Evolutionary conservation across 2,329 filamentous ascomycete genomes (phyloP), one percentile per base, ranked within the genome.

Genomic region (Xylaria sp.): DNA sequence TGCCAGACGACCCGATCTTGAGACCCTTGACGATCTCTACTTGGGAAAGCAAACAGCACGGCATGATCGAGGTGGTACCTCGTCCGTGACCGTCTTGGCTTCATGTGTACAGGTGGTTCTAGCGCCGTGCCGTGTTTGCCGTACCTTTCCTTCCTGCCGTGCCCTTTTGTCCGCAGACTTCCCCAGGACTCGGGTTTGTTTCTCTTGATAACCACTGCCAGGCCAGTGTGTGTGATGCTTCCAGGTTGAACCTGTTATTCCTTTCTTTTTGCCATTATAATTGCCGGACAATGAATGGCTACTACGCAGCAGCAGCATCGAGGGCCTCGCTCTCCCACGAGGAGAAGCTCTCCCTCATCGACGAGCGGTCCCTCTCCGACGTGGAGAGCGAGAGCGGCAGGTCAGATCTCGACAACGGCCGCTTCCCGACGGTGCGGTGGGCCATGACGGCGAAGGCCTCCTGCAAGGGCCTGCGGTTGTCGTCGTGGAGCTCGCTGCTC

Each of bases 331-430:
- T 71, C 56, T 69, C 69, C 46, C 65, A 72, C 47, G 75, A 79
- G 66, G 78, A 81, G 69, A 78, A 74, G 61, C 66, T 74, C 50
- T 68, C 69, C 13, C 68, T 80, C 29, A 66, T 79, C 26, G 75
- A 79, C n/a, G 74, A 78, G 48, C 74, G 71, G 54, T 69, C 70
- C 16, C 49, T 71, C 18, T 77, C 76, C 11, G 78, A 81, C 48
- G 62, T 69, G 40, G 77, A 79, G 45, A 78, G 74, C 62, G 76
- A 70, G 44, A 63, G 66, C 54, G 72, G 72, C 51, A 67, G 69
- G 49, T 65, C 67, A 50, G 75, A 78, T 34, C 56, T 73, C 51
- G 72, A 78, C n/a, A 56, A 58, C 48, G n/a, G n/a, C n/a, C 68
- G 69, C 54, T 66, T 69, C 48, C 63, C 63, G 16, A 61, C 62